phyloP scores from a whole-genome alignment of 306 rosid species.

The Quercus cerris region DNA sequence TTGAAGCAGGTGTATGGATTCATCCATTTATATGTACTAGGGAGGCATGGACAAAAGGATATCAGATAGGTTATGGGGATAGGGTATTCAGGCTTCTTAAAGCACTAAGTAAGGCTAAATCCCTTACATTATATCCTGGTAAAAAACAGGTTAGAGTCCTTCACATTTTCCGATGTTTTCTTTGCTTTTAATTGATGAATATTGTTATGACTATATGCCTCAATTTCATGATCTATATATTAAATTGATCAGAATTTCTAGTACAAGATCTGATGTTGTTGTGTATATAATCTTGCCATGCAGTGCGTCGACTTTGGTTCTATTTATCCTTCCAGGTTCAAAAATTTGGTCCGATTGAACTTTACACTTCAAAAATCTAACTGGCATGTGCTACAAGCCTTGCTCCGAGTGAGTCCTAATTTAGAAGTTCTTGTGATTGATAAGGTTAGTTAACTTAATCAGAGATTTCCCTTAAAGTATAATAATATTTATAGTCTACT shows the following conservation, averaged over 20 bases:
- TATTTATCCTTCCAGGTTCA: too few species aligned
- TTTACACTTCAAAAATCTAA: too few species aligned
- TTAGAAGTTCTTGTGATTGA: conserved; percentile 16
- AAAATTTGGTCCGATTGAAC: too few species aligned
- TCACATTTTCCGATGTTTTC: too few species aligned
- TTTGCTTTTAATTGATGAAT: neutral
- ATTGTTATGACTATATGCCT: too few species aligned
- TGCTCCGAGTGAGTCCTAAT: conserved; percentile 4
- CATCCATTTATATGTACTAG: neutral
- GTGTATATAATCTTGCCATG: too few species aligned
- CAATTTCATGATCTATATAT: too few species aligned
- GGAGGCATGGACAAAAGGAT: too few species aligned
- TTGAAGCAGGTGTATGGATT: neutral
- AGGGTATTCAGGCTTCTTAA: neutral
- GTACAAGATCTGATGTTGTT: too few species aligned
- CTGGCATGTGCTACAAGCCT: too few species aligned
- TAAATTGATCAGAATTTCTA: too few species aligned
- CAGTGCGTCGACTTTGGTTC: too few species aligned
- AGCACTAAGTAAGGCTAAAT: neutral
- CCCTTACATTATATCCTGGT: neutral
- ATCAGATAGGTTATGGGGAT: neutral
- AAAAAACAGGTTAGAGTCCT: neutral
- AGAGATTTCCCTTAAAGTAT: neutral
- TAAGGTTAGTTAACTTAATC: conserved; percentile 23
- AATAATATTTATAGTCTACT: neutral